phyloP scores from a whole-genome alignment of 2,329 filamentous ascomycete species.

The Botrytis pseudocinerea region DNA sequence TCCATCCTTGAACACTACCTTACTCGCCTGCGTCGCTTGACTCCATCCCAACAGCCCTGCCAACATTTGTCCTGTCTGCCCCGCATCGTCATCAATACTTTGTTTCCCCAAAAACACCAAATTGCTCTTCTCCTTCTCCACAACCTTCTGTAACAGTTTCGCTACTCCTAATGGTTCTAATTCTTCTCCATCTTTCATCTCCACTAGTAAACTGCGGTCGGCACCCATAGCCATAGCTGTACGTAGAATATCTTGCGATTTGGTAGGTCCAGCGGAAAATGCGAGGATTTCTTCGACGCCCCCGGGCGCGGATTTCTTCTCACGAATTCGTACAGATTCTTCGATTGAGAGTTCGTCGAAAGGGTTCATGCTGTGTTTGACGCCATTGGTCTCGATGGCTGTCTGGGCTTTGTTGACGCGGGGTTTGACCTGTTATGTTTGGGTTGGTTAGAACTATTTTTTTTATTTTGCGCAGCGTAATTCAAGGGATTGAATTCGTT shows the following conservation, averaged over 20 bases:
- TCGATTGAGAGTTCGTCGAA: slow-evolving; percentile 99
- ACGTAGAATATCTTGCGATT: slow-evolving; percentile 83
- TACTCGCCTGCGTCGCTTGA: slow-evolving; percentile 90
- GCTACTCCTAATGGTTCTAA: slow-evolving; percentile 90
- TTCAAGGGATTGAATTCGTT: not conserved
- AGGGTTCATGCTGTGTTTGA: slow-evolving; percentile 98
- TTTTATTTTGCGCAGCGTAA: not conserved
- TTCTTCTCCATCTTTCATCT: slow-evolving; percentile 71
- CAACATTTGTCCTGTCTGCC: slow-evolving; percentile 97
- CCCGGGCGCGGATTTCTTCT: slow-evolving; percentile 70
- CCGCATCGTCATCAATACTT: slow-evolving; percentile 94
- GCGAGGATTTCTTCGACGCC: slow-evolving; percentile 91
- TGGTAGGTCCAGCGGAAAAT: slow-evolving; percentile 83
- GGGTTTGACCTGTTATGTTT: slow-evolving; percentile 58
- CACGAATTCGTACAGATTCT: slow-evolving; percentile 91
- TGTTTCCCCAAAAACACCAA: slow-evolving; percentile 95
- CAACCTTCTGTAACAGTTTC: slow-evolving; percentile 80
- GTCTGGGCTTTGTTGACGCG: slow-evolving; percentile 73
- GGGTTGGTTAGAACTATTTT: slow-evolving; percentile 3
- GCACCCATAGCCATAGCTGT: slow-evolving; percentile 99
- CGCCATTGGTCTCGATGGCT: slow-evolving; percentile 84
- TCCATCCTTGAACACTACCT: slow-evolving; percentile 71
- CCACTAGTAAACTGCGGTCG: slow-evolving; percentile 86
- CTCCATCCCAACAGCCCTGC: slow-evolving; percentile 89
- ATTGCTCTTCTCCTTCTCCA: slow-evolving; percentile 83